These are phyloP conservation scores for Phytophthora megakarya DNA, from an alignment of 352 stramenopile genomes.

Conservation along the genomic window DNA sequence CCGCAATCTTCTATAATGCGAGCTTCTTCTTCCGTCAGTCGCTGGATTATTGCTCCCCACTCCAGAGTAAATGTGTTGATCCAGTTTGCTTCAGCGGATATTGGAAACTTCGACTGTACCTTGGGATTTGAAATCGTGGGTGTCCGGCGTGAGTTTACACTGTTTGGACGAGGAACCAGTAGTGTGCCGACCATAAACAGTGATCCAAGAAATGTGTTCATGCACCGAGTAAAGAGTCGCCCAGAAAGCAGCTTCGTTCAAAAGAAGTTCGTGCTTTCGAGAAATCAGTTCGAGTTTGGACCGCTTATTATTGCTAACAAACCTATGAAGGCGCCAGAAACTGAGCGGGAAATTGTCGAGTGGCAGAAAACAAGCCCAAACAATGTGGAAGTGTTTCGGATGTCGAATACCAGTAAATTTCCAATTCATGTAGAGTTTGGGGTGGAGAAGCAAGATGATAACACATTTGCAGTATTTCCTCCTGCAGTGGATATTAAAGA, in stretches of 20 bases:
- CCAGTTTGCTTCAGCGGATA: constrained; percentile 76
- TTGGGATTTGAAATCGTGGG: constrained; percentile 93
- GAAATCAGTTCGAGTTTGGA: constrained; percentile 93
- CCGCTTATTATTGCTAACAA: constrained; percentile 76
- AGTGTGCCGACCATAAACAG: constrained; percentile 92
- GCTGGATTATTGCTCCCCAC: constrained; percentile 84
- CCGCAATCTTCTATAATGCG: constrained; percentile 3
- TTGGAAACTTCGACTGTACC: constrained; percentile 82
- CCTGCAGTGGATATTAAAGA: constrained; percentile 73
- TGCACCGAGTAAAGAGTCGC: constrained; percentile 89
- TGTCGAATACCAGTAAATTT: constrained; percentile 90
- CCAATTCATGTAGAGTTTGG: constrained; percentile 70
- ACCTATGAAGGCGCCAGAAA: constrained; percentile 33
- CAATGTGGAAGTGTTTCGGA: constrained; percentile 91
- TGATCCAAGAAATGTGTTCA: constrained; percentile 95
- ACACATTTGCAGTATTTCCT: constrained; percentile 81
- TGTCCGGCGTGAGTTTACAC: constrained; percentile 75
- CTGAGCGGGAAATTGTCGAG: constrained; percentile 54
- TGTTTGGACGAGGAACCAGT: constrained; percentile 84
- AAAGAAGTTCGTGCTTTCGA: constrained; percentile 93
- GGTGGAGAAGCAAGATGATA: constrained; percentile 34
- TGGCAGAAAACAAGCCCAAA: constrained; percentile 57
- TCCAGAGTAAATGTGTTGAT: constrained; percentile 70
- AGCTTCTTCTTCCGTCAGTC: constrained; percentile 10
- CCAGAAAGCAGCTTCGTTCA: constrained; percentile 68